phyloP scores from a whole-genome alignment of 2,329 filamentous ascomycete genomes.

The Beauveria sp. region DNA sequence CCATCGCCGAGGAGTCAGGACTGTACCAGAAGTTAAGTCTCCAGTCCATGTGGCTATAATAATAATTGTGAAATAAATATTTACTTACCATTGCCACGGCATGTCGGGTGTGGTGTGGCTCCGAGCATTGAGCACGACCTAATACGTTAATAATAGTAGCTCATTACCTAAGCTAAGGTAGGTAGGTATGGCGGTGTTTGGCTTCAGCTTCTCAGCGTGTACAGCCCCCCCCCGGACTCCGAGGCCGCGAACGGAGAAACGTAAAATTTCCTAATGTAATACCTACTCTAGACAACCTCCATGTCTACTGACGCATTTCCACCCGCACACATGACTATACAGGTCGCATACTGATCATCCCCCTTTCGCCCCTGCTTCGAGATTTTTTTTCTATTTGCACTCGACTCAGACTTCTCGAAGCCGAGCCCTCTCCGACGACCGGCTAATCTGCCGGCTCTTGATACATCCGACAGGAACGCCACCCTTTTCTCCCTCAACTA shows the following conservation, averaged over 20 bases:
- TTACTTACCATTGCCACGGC: not conserved
- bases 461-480: constrained; percentile 2
- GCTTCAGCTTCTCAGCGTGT: too few species aligned
- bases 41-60: too few species aligned
- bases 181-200: too few species aligned
- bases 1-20: too few species aligned
- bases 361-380: not conserved
- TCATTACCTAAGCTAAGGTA: too few species aligned
- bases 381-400: not conserved
- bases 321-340: not conserved
- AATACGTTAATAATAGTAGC: not conserved
- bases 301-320: constrained; percentile 5
- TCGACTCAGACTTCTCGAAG: not conserved
- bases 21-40: too few species aligned
- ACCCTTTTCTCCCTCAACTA: constrained; percentile 1
- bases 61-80: not conserved
- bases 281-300: constrained; percentile 18
- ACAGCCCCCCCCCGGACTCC: constrained; percentile 21
- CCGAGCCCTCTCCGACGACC: not conserved
- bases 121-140: not conserved
- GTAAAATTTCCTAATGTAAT: constrained; percentile 22
- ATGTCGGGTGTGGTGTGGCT: not conserved
- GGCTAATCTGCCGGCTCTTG: not conserved
- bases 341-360: not conserved
- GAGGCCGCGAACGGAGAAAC: constrained; percentile 31